Conservation (phyloP, 2,329 filamentous ascomycete genomes). For the Fusarium clavum region DNA sequence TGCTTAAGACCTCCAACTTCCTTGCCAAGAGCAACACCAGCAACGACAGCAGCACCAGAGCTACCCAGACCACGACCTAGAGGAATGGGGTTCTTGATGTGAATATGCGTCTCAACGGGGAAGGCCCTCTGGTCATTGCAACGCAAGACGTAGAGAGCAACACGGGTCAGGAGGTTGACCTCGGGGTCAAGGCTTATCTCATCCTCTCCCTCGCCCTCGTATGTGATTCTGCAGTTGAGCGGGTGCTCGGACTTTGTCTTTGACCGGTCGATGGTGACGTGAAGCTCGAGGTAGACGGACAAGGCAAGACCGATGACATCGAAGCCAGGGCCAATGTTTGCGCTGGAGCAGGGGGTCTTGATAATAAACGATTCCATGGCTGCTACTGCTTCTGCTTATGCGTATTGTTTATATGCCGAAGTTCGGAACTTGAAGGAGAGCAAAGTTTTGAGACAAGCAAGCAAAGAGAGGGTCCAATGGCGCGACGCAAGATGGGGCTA, state of each 20-base stretch:
- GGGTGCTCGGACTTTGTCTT: constrained; percentile 66
- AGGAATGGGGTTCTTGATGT: constrained; percentile 96
- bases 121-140: constrained; percentile 90
- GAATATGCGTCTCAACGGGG: constrained; percentile 86
- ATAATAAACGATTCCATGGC: constrained; percentile 74
- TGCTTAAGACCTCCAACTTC: constrained; percentile 82
- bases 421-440: constrained; percentile 10
- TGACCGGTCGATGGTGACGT: constrained; percentile 78
- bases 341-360: constrained; percentile 91
- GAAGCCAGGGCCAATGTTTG: constrained; percentile 97
- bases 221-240: constrained; percentile 89
- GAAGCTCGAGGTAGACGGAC: constrained; percentile 91
- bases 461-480: constrained; percentile 31
- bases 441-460: constrained; percentile 20
- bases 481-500: constrained; percentile 32
- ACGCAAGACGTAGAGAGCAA: constrained; percentile 92
- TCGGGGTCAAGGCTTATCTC: constrained; percentile 87
- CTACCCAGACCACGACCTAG: constrained; percentile 93
- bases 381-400: constrained; percentile 36
- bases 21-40: constrained; percentile 92
- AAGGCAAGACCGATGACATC: constrained; percentile 97
- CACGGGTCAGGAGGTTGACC: constrained; percentile 91
- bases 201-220: constrained; percentile 83
- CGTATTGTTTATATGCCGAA: constrained; percentile 38
- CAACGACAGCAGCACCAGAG: constrained; percentile 94